Conservation (phyloP, 164 flowering plant species). For the Vitis rupestris region DNA sequence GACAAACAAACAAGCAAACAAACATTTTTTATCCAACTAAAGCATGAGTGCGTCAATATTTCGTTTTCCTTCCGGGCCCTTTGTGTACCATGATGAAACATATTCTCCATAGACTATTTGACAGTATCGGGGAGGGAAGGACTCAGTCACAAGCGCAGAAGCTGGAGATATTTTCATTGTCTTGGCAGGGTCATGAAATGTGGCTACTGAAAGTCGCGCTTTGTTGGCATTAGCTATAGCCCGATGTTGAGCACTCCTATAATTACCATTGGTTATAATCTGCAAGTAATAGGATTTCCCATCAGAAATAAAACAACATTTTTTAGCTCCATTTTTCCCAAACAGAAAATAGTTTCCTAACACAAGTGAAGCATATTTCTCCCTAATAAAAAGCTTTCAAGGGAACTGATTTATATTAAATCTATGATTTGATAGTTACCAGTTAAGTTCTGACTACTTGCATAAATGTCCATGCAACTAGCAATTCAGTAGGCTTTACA, state of each 20-base stretch:
- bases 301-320: background rate
- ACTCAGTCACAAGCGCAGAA: slow-evolving; percentile 39
- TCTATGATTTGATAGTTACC: too few species aligned
- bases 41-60: slow-evolving; percentile 74
- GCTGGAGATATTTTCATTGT: slow-evolving; percentile 55
- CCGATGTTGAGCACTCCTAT: slow-evolving; percentile 67
- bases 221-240: slow-evolving; percentile 64
- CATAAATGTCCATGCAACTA: too few species aligned
- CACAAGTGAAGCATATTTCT: too few species aligned
- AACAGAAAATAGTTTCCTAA: background rate
- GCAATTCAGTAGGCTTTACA: too few species aligned
- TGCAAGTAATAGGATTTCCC: slow-evolving; percentile 19
- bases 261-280: slow-evolving; percentile 83
- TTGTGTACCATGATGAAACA: slow-evolving; percentile 85
- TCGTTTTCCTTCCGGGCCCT: slow-evolving; percentile 91
- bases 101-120: slow-evolving; percentile 73
- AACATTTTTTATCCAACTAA: too few species aligned
- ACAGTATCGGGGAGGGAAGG: slow-evolving; percentile 41
- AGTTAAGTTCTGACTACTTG: too few species aligned
- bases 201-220: slow-evolving; percentile 79
- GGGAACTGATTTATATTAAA: too few species aligned
- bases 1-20: too few species aligned
- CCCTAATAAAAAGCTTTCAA: too few species aligned
- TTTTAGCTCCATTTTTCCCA: background rate
- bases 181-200: slow-evolving; percentile 93